phyloP scores from a whole-genome alignment of 1,139 yeast species.

The Wickerhamomyces sp. region DNA sequence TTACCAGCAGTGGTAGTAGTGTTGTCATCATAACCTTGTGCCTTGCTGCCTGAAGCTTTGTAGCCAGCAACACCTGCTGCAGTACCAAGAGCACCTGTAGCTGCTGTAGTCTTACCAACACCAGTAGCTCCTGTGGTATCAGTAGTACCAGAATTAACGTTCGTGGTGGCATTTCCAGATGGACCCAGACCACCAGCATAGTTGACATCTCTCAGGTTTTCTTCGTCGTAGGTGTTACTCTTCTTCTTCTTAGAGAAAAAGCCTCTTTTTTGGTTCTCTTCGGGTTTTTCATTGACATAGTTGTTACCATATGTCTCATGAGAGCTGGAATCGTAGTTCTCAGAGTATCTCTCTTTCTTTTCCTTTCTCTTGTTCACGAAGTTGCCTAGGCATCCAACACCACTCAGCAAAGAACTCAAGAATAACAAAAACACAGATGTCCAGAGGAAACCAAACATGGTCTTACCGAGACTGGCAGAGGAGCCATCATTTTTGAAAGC shows the following conservation, averaged over 20 bases:
- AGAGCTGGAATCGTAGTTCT: slow-evolving; percentile 18
- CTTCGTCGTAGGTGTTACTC: slow-evolving; percentile 4
- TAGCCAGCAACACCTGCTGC: background rate
- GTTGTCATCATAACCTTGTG: background rate
- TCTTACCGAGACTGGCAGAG: slow-evolving; percentile 48
- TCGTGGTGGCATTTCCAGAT: background rate
- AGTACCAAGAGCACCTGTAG: background rate
- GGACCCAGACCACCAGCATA: slow-evolving; percentile 12
- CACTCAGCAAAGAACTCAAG: slow-evolving; percentile 25
- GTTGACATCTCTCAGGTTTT: slow-evolving; percentile 12
- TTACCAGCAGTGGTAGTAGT: background rate
- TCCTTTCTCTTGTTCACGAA: slow-evolving; percentile 8
- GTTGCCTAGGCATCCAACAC: slow-evolving; percentile 18
- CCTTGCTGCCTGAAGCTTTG: background rate
- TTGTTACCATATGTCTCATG: slow-evolving; percentile 24
- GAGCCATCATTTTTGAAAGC: slow-evolving; percentile 45
- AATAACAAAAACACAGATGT: slow-evolving; percentile 45
- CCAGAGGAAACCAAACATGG: slow-evolving; percentile 63
- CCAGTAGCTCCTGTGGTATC: background rate
- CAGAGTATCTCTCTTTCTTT: slow-evolving; percentile 11
- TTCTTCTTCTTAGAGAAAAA: slow-evolving; percentile 14
- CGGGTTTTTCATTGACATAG: slow-evolving; percentile 15
- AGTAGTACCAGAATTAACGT: background rate
- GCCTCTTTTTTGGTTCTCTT: slow-evolving; percentile 9
- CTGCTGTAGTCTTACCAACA: background rate